phyloP scores from a whole-genome alignment of 139 green algal species.

The Tetradesmus obliquus region DNA sequence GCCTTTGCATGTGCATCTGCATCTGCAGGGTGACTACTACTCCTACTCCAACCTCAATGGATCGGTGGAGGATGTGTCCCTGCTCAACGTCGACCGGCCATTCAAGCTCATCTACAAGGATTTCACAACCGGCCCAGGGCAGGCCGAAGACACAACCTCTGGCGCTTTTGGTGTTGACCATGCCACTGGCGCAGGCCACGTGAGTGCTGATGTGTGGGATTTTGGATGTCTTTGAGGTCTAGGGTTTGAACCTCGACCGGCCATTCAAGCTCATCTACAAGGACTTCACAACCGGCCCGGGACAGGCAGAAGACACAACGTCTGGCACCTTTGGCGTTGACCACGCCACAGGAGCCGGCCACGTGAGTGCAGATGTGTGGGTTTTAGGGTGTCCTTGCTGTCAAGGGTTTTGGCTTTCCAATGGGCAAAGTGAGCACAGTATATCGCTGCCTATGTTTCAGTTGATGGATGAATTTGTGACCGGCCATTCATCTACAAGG shows the following conservation, averaged over 20 bases:
- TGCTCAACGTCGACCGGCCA: conserved; percentile 24
- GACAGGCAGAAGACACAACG: background rate
- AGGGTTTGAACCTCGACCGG: conserved; percentile 8
- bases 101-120: conserved; percentile 41
- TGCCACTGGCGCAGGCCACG: conserved; percentile 20
- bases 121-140: background rate
- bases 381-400: background rate
- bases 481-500: conserved; percentile 28
- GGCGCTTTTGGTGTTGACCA: conserved; percentile 34
- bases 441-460: too few relatives aligned
- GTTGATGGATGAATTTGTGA: background rate
- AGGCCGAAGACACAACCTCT: background rate
- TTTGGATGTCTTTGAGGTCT: too few relatives aligned
- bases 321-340: conserved; percentile 35
- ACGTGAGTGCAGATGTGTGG: background rate
- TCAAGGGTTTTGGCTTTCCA: background rate
- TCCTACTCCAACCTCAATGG: background rate
- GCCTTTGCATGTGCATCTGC: background rate
- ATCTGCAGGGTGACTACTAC: conserved; percentile 42
- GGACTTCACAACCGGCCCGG: conserved; percentile 12
- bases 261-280: conserved; percentile 27
- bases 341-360: background rate
- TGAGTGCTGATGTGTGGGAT: background rate
- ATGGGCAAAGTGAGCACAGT: too few relatives aligned
- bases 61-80: background rate